Conservation (phyloP, 768 basidiomycete genomes). For the Calocybe indica region DNA sequence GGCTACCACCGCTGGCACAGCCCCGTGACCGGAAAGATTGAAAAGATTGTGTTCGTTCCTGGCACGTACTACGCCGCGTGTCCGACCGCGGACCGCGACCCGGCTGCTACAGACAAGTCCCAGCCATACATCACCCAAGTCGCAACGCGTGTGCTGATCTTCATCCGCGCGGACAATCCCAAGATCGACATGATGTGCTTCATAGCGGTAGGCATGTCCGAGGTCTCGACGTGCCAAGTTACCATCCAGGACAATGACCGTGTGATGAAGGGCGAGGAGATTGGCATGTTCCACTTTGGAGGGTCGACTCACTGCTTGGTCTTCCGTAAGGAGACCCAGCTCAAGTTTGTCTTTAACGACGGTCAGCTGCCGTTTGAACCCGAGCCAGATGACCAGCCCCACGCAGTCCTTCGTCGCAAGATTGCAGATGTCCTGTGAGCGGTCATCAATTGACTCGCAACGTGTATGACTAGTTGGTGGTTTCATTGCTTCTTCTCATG, state of each 20-base stretch:
- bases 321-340: conserved; percentile 20
- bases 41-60: conserved; percentile 34
- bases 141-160: conserved; percentile 46
- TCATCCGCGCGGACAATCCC: conserved; percentile 45
- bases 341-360: not conserved
- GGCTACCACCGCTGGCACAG: conserved; percentile 62
- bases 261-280: conserved; percentile 42
- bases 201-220: conserved; percentile 55
- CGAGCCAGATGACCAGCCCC: too few relatives aligned
- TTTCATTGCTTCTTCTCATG: too few relatives aligned
- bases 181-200: conserved; percentile 51
- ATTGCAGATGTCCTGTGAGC: too few relatives aligned
- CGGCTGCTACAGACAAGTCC: conserved; percentile 13
- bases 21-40: conserved; percentile 43
- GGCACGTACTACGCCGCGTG: conserved; percentile 43
- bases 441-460: too few relatives aligned
- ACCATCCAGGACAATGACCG: conserved; percentile 32
- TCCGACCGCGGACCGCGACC: conserved; percentile 7
- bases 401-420: too few relatives aligned
- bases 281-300: conserved; percentile 64
- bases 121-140: conserved; percentile 36
- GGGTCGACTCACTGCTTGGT: conserved; percentile 46
- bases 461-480: too few relatives aligned
- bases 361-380: too few relatives aligned
- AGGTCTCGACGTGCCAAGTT: conserved; percentile 55